phyloP scores from a whole-genome alignment of 345 rosid genomes.

The Citrus glauca region DNA sequence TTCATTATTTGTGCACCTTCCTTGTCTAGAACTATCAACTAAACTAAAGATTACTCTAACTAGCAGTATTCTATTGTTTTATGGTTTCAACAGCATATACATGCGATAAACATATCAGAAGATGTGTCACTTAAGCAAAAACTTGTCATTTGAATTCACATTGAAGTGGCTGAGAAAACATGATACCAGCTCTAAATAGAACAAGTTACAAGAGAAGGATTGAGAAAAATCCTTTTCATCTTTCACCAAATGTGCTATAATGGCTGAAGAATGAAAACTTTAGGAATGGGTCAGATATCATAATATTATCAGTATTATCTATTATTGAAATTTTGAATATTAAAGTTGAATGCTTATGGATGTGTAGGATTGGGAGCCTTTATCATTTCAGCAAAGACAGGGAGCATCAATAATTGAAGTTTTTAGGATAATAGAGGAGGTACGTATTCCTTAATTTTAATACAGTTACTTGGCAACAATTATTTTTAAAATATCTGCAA shows the following conservation, averaged over 20 bases:
- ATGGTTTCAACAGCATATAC: neutral
- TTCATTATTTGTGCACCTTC: neutral
- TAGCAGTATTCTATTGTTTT: neutral
- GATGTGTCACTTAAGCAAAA: neutral
- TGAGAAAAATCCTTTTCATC: neutral
- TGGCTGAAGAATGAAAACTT: neutral
- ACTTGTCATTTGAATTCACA: neutral
- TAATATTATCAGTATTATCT: conserved; percentile 2
- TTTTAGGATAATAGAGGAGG: conserved; percentile 98
- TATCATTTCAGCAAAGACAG: conserved; percentile 84
- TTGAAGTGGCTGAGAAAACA: neutral
- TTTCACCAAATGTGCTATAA: neutral
- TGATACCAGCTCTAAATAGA: neutral
- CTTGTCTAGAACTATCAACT: neutral
- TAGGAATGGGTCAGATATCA: neutral
- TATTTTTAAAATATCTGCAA: neutral
- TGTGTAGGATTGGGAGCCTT: conserved; percentile 94
- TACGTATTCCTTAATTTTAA: conserved; percentile 17
- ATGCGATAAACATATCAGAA: neutral
- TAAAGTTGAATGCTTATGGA: conserved; percentile 5
- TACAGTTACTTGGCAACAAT: neutral
- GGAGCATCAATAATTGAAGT: conserved; percentile 88
- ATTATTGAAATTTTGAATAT: conserved; percentile 4
- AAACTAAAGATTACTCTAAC: neutral
- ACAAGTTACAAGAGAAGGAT: neutral